These are phyloP conservation scores for Acanthamoeba lenticulata DNA, from an alignment of 208 protist species.

Conservation along the genomic window DNA sequence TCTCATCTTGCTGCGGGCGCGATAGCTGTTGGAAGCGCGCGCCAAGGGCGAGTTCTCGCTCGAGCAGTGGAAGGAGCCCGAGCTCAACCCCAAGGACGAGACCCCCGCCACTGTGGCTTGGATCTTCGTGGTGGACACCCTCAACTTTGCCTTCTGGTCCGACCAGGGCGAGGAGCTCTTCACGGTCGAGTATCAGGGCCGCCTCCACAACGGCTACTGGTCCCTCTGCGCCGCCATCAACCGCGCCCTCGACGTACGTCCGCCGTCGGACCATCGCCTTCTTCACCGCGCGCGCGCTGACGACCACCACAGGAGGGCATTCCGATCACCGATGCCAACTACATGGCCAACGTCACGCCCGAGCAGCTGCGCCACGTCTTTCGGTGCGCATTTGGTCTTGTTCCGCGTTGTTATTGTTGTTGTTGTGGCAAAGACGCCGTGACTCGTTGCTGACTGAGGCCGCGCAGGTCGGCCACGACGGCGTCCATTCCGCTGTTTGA, in stretches of 20 bases:
- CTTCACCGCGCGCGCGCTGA: not conserved
- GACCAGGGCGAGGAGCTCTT: conserved; percentile 60
- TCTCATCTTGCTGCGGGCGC: not conserved
- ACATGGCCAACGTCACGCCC: conserved; percentile 35
- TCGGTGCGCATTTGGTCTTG: not conserved
- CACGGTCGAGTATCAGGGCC: conserved; percentile 48
- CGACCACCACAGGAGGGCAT: conserved; percentile 42
- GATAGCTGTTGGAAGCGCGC: not conserved
- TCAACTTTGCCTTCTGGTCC: conserved; percentile 84
- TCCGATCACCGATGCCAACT: conserved; percentile 46
- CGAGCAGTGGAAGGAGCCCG: conserved; percentile 29
- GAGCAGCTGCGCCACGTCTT: conserved; percentile 64
- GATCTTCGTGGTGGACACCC: conserved; percentile 81
- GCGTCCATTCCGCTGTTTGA: conserved; percentile 65
- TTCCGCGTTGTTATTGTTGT: not conserved
- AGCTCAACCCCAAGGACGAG: conserved; percentile 56
- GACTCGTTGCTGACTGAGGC: not conserved
- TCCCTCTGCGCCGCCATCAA: conserved; percentile 78
- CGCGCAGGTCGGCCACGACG: not conserved
- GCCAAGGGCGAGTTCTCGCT: conserved; percentile 39
- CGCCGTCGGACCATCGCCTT: too few relatives aligned
- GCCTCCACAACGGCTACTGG: conserved; percentile 78
- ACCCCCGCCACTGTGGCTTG: conserved; percentile 2
- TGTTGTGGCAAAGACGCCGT: not conserved
- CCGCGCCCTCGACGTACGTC: conserved; percentile 73